Percentiles rank a stretch among this genome's conserved stretches.
phyloP scores from a whole-genome alignment of 352 stramenopile species.

The Globisporangium orthogonon region DNA sequence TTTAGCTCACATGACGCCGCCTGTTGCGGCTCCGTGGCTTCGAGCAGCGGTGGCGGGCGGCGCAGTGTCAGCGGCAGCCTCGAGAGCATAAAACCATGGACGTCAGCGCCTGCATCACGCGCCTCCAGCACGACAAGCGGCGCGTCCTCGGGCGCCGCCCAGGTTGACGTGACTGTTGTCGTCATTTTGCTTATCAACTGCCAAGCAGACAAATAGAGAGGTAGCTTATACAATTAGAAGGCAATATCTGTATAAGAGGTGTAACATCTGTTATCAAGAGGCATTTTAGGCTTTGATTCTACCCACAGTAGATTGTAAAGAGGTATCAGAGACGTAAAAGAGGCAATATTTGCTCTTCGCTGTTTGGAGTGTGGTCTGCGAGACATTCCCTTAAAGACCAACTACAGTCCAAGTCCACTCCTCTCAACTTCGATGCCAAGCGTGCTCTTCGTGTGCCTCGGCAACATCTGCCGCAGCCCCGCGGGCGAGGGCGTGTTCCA shows the following conservation, averaged over 20 bases:
- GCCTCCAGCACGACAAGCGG: slow-evolving; percentile 2
- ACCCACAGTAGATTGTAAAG: too few relatives aligned
- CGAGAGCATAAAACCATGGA: slow-evolving; percentile 8
- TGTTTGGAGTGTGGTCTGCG: too few relatives aligned
- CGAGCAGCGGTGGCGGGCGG: slow-evolving; percentile 6
- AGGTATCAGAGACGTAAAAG: too few relatives aligned
- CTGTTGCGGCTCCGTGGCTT: slow-evolving; percentile 1
- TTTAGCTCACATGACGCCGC: slow-evolving; percentile 31
- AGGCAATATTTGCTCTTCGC: too few relatives aligned
- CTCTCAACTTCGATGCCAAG: slow-evolving; percentile 27
- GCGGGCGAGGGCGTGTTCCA: slow-evolving; percentile 82
- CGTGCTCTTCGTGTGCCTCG: slow-evolving; percentile 88
- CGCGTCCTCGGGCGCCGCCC: neutral
- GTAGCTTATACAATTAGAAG: too few relatives aligned
- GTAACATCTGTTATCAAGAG: too few relatives aligned
- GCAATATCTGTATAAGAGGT: too few relatives aligned
- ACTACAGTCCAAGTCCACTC: neutral
- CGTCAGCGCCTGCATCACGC: neutral
- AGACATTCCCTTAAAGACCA: too few relatives aligned
- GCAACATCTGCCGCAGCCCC: slow-evolving; percentile 87
- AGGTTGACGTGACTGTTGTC: neutral
- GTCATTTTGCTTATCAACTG: neutral
- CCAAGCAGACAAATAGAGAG: too few relatives aligned
- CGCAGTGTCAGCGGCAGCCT: slow-evolving; percentile 16
- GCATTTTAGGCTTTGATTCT: too few relatives aligned